A percentile compares a stretch with the other conserved stretches of the same genome.
phyloP scores from a whole-genome alignment of 306 rosid species.

The Pterocarpus santalinus region DNA sequence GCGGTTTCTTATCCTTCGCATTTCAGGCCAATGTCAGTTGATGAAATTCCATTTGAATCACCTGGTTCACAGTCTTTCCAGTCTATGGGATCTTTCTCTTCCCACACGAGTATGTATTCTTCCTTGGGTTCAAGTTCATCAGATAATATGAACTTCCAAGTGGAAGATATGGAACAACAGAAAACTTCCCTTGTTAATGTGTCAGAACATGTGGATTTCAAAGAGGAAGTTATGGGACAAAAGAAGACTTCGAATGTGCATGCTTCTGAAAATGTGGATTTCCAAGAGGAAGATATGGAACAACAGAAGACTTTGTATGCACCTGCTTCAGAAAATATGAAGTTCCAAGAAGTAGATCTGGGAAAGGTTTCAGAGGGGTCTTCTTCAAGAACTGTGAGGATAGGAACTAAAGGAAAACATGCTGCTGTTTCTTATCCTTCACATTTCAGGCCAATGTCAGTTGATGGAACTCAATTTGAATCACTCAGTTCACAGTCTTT shows the following conservation, averaged over 20 bases:
- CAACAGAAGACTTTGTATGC: constrained; percentile 39
- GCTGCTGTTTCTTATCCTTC: constrained; percentile 50
- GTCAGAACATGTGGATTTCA: constrained; percentile 15
- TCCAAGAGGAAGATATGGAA: constrained; percentile 53
- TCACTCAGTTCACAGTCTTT: constrained; percentile 59
- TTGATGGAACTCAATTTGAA: constrained; percentile 82
- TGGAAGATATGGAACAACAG: constrained; percentile 43
- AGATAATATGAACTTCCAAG: constrained; percentile 44
- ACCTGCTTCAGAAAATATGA: constrained; percentile 46
- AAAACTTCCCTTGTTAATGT: constrained; percentile 34
- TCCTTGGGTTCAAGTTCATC: constrained; percentile 50
- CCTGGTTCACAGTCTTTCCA: constrained; percentile 51
- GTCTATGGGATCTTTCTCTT: constrained; percentile 58
- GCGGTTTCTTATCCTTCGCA: constrained; percentile 56
- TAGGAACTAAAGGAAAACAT: constrained; percentile 54
- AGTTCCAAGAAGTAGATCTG: constrained; percentile 48
- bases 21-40: constrained; percentile 74
- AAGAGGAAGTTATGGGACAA: constrained; percentile 47
- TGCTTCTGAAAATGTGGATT: constrained; percentile 45
- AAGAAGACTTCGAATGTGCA: constrained; percentile 36
- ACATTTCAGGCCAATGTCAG: constrained; percentile 74
- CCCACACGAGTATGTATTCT: constrained; percentile 63
- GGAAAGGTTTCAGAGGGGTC: constrained; percentile 27
- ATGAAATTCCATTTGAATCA: constrained; percentile 73
- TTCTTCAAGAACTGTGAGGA: constrained; percentile 51